These are phyloP conservation scores for Perkinsus olseni DNA, from an alignment of 169 alveolate species.

Conservation along the genomic window DNA sequence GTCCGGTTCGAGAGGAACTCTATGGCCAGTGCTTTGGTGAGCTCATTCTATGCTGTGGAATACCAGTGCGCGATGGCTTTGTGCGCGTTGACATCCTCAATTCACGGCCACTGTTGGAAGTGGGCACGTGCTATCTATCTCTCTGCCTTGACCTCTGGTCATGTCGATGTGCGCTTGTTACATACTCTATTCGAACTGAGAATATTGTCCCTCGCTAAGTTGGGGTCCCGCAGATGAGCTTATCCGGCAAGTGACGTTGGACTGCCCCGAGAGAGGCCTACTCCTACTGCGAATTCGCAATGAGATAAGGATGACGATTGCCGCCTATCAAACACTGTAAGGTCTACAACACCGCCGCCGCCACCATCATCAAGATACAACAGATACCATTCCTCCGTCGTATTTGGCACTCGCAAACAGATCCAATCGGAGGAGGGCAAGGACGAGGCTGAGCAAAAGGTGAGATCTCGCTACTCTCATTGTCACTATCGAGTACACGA, in stretches of 20 bases:
- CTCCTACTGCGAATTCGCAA: constrained; percentile 61
- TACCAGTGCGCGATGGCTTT: too few relatives aligned
- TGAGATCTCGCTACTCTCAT: too few relatives aligned
- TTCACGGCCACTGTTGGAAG: too few relatives aligned
- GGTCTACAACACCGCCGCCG: neutral
- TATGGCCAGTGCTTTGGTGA: constrained; percentile 74
- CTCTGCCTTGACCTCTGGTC: too few relatives aligned
- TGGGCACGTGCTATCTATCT: too few relatives aligned
- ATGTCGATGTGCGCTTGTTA: too few relatives aligned
- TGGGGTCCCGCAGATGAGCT: constrained; percentile 74
- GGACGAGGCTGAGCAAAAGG: constrained; percentile 46
- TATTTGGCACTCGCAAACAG: constrained; percentile 63
- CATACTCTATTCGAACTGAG: too few relatives aligned
- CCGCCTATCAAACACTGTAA: constrained; percentile 59
- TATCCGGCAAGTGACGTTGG: constrained; percentile 66
- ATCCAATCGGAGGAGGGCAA: constrained; percentile 64
- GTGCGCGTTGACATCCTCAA: too few relatives aligned
- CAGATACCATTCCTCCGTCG: constrained; percentile 49
- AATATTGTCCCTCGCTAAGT: too few relatives aligned
- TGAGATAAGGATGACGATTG: constrained; percentile 68
- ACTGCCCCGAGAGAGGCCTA: constrained; percentile 71
- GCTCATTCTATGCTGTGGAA: too few relatives aligned
- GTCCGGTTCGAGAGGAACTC: constrained; percentile 77
- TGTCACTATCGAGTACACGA: too few relatives aligned
- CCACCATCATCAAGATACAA: neutral